Base-by-base conservation (phyloP, 768 basidiomycete genomes). In the Phlebiopsis flavidoalba region DNA sequence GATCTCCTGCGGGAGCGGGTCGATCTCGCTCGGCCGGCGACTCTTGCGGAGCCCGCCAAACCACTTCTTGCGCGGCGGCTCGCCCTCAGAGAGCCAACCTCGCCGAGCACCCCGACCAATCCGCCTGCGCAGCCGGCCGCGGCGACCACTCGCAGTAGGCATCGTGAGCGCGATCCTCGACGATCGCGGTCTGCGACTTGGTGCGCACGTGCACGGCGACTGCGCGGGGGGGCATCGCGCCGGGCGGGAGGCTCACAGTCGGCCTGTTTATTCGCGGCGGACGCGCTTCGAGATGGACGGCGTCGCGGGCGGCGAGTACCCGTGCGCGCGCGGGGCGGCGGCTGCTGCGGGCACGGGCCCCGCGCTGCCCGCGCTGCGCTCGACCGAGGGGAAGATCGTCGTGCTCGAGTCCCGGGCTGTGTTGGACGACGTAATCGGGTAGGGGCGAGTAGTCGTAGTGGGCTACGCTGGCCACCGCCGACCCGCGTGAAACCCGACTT, bases 391-490 rank as follows among this genome's bases (percentile, higher is more conserved):
- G 76, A 88, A 85, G 1, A 87, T 82, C 1, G 88, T 82, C 59
- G 86, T 79, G 1, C 82, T 86, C 19, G 87, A 87, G 1, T 80
- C 81, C 14, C 69, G 74, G 8, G 37, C 53, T 2, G 64, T 58
- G 47, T 33, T 60, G 55, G 46, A 66, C 15, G 78, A 72, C 12
- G 81, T 74, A 56, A 92, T 91, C 0, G 91, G 87, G 70, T 95
- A 97, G 0, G n/a, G 95, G 95, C 8, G 87, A 76, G 58, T 93
- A 76, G 58, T 93, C 88, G 53, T 87, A 90, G 66, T 94, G 88
- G 1, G 95, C 90, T 45, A n/a, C n/a, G n/a, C n/a, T 88, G 80
- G 33, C 95, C 95, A 12, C 95, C 95, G 14, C 91, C 88, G 1
- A 98, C 83, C 52, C 93, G 82, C 5, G 91, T 84, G 75, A 98